Conservation (phyloP, 2,329 filamentous ascomycete species). For the Coniochaeta sp. region DNA sequence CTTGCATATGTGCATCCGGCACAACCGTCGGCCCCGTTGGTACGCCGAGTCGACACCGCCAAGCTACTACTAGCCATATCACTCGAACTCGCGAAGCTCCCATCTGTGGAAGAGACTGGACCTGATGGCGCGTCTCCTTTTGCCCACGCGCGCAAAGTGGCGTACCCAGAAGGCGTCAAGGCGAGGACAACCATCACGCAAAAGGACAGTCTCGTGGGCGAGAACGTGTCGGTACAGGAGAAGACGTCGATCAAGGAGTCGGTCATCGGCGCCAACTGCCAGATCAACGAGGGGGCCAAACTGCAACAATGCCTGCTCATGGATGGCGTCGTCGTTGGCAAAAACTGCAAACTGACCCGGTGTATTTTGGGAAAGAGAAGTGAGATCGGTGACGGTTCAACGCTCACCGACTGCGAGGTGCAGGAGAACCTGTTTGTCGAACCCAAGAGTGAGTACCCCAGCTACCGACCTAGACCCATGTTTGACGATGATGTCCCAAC, state of each 20-base stretch:
- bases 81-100: slow-evolving; percentile 78
- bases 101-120: slow-evolving; percentile 59
- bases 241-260: slow-evolving; percentile 89
- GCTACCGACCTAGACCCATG: not conserved
- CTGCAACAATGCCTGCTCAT: slow-evolving; percentile 85
- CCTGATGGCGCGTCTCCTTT: slow-evolving; percentile 59
- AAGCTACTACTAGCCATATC: slow-evolving; percentile 76
- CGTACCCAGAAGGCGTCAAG: slow-evolving; percentile 76
- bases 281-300: slow-evolving; percentile 79
- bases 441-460: slow-evolving; percentile 58
- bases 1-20: slow-evolving; percentile 75
- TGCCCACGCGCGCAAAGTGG: slow-evolving; percentile 71
- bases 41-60: slow-evolving; percentile 83
- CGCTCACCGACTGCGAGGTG: slow-evolving; percentile 85
- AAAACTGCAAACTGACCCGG: slow-evolving; percentile 76
- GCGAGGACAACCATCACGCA: slow-evolving; percentile 74
- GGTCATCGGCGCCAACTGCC: slow-evolving; percentile 81
- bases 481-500: not conserved
- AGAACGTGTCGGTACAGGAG: slow-evolving; percentile 84
- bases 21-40: slow-evolving; percentile 50
- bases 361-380: slow-evolving; percentile 79
- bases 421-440: slow-evolving; percentile 85
- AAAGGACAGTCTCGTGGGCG: slow-evolving; percentile 74
- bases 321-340: slow-evolving; percentile 82
- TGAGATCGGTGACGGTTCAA: slow-evolving; percentile 72